Evolutionary conservation across 2,329 filamentous ascomycete genomes (phyloP), one percentile per base, ranked within the genome.

Genomic region (Xylaria sp.): DNA sequence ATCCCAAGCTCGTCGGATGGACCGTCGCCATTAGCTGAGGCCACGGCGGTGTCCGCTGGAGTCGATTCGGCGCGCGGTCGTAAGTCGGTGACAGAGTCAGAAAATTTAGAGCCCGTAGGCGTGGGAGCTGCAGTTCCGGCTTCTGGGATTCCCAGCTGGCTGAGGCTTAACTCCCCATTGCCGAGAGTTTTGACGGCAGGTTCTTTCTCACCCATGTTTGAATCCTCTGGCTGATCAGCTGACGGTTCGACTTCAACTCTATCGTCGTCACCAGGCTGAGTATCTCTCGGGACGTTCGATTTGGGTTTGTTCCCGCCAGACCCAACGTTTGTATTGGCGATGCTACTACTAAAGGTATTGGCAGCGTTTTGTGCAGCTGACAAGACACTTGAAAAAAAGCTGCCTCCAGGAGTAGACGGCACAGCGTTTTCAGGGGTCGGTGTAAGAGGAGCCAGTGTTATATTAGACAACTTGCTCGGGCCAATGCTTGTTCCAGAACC

Each of bases 301-400:
- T 65, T 77, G 42, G 72, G 77, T 59, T 73, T 76, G 63, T 77
- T 77, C 46, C 74, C 72, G n/a, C 76, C 75, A n/a, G 82, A 81
- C 7, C 78, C 74, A 48, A 84, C 78, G 24, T 79, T 78, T 3
- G 80, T 82, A 69, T 86, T 92, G 44, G 85, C 84, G 43, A 97
- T 87, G 44, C 87, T 91, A 59, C 83, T 90, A 63, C 82, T 91
- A 4, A 92, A 71, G 17, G 84, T 86, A 60, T 78, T 91, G 13
- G 92, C 92, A 40, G 93, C 93, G 80, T 89, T 97, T 72, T 97
- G 93, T 17, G 94, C 94, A 42, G 89, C 93, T 39, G 91, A 93
- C 60, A 99, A 85, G 68, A 99, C 90, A 21, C 90, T 92, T 4
- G 91, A 96, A 74, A 99, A 97, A 76, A 99, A 97, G 1, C 92